A percentile compares a stretch with the other conserved stretches of the same genome.
phyloP scores from a whole-genome alignment of 305 asterid species.

The Ajuga reptans region DNA sequence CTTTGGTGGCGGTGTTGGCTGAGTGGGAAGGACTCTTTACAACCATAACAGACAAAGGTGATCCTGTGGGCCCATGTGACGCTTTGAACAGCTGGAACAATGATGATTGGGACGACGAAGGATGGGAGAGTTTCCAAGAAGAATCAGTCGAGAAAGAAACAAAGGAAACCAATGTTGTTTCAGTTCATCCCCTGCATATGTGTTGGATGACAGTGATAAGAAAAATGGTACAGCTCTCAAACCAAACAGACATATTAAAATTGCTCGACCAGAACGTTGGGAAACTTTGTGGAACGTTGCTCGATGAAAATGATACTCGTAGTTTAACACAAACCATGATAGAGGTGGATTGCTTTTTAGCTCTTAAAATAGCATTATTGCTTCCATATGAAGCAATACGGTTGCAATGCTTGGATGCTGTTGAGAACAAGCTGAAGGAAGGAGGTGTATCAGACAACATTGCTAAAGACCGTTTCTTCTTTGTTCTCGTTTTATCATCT shows the following conservation, averaged over 20 bases:
- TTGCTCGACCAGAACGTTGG: slow-evolving; percentile 49
- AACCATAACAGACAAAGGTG: slow-evolving; percentile 26
- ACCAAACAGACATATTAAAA: slow-evolving; percentile 37
- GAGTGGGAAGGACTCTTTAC: slow-evolving; percentile 84
- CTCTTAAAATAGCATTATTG: slow-evolving; percentile 53
- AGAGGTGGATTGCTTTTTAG: slow-evolving; percentile 49
- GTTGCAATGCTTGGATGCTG: slow-evolving; percentile 63
- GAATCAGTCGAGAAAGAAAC: slow-evolving; percentile 51
- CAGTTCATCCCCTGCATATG: slow-evolving; percentile 64
- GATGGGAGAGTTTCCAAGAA: slow-evolving; percentile 96
- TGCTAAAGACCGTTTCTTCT: slow-evolving; percentile 40
- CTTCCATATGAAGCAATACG: slow-evolving; percentile 54
- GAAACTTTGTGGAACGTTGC: slow-evolving; percentile 33
- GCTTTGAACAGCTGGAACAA: slow-evolving; percentile 45
- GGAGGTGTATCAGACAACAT: slow-evolving; percentile 41
- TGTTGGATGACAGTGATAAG: slow-evolving; percentile 61
- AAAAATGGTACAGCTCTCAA: slow-evolving; percentile 43
- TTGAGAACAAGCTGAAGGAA: slow-evolving; percentile 64
- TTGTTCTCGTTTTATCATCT: slow-evolving; percentile 60
- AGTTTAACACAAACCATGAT: slow-evolving; percentile 34
- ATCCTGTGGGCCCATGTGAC: slow-evolving; percentile 38
- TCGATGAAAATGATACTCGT: slow-evolving; percentile 52
- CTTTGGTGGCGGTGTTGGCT: slow-evolving; percentile 55
- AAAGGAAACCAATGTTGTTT: slow-evolving; percentile 24
- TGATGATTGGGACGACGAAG: slow-evolving; percentile 94